phyloP scores from a whole-genome alignment of 192 early-diverging fungal genomes.

The Mortierella alpina region DNA sequence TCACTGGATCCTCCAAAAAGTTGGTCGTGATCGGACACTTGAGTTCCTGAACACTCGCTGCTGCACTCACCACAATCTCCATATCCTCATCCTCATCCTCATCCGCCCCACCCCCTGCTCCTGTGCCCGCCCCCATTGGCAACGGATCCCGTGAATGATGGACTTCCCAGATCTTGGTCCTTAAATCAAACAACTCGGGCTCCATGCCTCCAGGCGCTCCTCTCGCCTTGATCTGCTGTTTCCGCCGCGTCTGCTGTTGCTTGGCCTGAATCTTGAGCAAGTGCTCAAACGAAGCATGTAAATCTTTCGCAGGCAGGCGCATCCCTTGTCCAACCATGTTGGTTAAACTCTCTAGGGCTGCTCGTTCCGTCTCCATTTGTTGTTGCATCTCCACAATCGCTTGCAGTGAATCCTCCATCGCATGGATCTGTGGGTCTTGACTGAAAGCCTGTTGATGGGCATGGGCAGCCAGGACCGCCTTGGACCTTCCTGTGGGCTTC shows the following conservation, averaged over 20 bases:
- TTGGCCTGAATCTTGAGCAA: slow-evolving; percentile 28
- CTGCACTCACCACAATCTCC: slow-evolving; percentile 34
- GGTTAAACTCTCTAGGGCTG: slow-evolving; percentile 23
- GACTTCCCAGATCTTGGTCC: slow-evolving; percentile 45
- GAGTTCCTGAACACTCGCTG: slow-evolving; percentile 6
- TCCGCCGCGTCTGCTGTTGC: slow-evolving; percentile 20
- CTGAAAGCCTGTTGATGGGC: slow-evolving; percentile 40
- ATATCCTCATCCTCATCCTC: slow-evolving; percentile 46
- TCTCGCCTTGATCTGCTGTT: slow-evolving; percentile 9
- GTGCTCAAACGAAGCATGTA: slow-evolving; percentile 12
- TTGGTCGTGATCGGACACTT: slow-evolving; percentile 65
- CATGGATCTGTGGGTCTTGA: slow-evolving; percentile 26
- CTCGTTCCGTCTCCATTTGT: slow-evolving; percentile 23
- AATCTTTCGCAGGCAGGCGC: slow-evolving; percentile 4
- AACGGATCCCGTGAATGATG: slow-evolving; percentile 29
- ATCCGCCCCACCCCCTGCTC: slow-evolving; percentile 10
- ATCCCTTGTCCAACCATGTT: slow-evolving; percentile 9
- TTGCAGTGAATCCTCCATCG: slow-evolving; percentile 34
- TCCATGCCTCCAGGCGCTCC: slow-evolving; percentile 24
- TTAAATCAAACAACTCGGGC: slow-evolving; percentile 19
- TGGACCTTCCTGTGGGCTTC: slow-evolving; percentile 17
- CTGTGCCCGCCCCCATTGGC: slow-evolving; percentile 9
- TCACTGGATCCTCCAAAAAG: slow-evolving; percentile 64
- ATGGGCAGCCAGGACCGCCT: slow-evolving; percentile 15
- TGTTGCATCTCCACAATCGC: slow-evolving; percentile 16